Base-by-base conservation (phyloP, 2,329 filamentous ascomycete genomes). In the Microdochium bolleyi region DNA sequence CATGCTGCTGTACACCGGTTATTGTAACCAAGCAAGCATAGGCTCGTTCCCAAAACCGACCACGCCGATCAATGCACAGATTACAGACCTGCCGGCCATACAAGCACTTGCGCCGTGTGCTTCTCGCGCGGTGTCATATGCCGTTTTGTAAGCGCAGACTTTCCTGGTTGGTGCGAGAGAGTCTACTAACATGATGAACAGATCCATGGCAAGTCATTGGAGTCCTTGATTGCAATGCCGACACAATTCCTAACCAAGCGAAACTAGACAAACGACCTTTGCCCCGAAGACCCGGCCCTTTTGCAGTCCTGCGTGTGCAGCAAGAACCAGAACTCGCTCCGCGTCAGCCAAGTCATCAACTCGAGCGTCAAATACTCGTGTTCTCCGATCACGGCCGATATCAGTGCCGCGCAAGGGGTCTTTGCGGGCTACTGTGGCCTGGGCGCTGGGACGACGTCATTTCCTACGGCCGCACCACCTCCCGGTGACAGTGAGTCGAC, bases 381-480 rank as follows among this genome's bases (percentile, higher is more conserved):
- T 61, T 69, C 70, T 2, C 73, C 75, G 32, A 70, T 74, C 44
- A 70, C 70, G 7, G 75, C 68, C 27, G 73, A 77, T 54, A 65
- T 78, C 16, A 67, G 71, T 0, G 77, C 74, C 0, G 78, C 77
- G 1, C 72, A 77, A 53, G 69, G 67, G 5, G 72, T 81, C 53
- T 80, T 78, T 54, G 62, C 68, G 1, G 76, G 74, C 2, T 82
- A 80, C 59, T 82, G 79, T 58, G 70, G 67, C 22, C 69, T 82
- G 60, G 73, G 72, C 48, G 57, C 71, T 13, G 78, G 77, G 52
- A 78, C 74, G 0, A 74, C 75, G 0, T 68, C 66, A 0, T 80
- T 82, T 56, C 75, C 76, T 1, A 57, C 62, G 3, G 70, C 75
- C 1, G 63, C 71, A 0, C 61, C 67, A 25, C 77, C 78, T 7